Evolutionary conservation across 306 rosid species (phyloP), one percentile per base, ranked within the genome.

Genomic region (Pterocarpus santalinus): DNA sequence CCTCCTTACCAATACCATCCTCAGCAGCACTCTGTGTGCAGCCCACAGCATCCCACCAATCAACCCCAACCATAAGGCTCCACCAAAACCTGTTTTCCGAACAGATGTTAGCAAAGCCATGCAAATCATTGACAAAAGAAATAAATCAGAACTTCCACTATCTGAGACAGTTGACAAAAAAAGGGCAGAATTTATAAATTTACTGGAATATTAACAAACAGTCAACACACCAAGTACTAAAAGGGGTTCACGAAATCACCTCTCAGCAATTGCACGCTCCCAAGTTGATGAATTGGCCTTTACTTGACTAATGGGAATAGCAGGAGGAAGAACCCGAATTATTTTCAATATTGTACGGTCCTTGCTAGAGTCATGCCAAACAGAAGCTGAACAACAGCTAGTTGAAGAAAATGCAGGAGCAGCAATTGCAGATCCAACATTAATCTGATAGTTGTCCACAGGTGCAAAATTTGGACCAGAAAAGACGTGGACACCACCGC

Each of bases 1-100:
- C 51, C 41, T 81, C 81, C 88, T 82, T 91, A 95, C 99, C 98
- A 82, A 93, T 95, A 77, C 97, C 94, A 81, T 95, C 99, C 87
- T 95, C 99, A 3, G 99, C 95, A 84, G 99, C 99, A 90, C 99
- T 95, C 86, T 95, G 99, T 4, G 98, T 93, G 80, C 98, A 93
- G 65, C 98, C 99, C 79, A 95, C 97, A 73, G 99, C 99, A 90
- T 95, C 99, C 99, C 99, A 95, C 98, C 99, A 95, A 89, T 95
- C 98, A 86, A 95, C 99, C 56, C 99, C 98, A 85, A 92, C 98
- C 84, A 92, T 86, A 86, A 95, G 97, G 87, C 99, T 95, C 99
- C 99, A 95, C 99, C 99, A 95, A 90, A 95, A 95, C 87, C 99
- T 95, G 91, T 72, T 79, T 43, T 35, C 74, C 33, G 44, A 62